Evolutionary conservation across 2,329 filamentous ascomycete species (phyloP).

Genomic region (Elsinoe necatrix): DNA sequence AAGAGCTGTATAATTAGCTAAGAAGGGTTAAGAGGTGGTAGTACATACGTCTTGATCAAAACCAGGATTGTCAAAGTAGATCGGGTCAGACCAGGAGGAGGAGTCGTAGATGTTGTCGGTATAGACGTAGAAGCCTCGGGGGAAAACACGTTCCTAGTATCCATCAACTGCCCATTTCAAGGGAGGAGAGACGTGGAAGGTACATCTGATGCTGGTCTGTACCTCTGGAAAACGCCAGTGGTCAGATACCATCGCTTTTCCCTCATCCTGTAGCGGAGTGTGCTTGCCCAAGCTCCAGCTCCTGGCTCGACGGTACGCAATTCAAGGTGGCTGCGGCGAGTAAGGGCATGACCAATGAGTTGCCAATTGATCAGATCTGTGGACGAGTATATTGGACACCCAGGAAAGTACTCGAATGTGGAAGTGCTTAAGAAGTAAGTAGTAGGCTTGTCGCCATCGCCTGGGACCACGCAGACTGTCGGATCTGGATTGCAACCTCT

Average conservation of each 20-base stretch:
- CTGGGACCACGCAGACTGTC: constrained; percentile 43
- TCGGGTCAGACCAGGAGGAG: constrained; percentile 44
- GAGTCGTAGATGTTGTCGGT: constrained; percentile 47
- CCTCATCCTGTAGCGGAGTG: constrained; percentile 36
- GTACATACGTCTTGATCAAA: constrained; percentile 45
- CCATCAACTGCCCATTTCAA: not conserved
- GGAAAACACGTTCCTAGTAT: constrained; percentile 39
- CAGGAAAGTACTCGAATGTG: constrained; percentile 55
- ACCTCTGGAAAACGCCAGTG: constrained; percentile 39
- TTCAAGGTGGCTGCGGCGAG: constrained; percentile 43
- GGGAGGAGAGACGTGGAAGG: not conserved
- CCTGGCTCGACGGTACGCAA: constrained; percentile 46
- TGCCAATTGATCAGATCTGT: constrained; percentile 46
- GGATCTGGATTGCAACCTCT: constrained; percentile 56
- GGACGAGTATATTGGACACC: constrained; percentile 53
- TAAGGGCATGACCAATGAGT: constrained; percentile 47
- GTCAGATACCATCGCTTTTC: constrained; percentile 30
- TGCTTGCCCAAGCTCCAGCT: constrained; percentile 43
- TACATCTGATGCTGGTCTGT: constrained; percentile 32
- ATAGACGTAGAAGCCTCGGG: constrained; percentile 47
- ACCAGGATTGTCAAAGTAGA: constrained; percentile 47
- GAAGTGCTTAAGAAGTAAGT: constrained; percentile 52
- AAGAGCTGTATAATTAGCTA: constrained; percentile 29
- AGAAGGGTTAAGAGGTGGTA: constrained; percentile 7
- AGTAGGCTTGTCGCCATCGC: constrained; percentile 27